Base-by-base conservation (phyloP, 1,139 yeast genomes). In the Yamadazyma dendronema region DNA sequence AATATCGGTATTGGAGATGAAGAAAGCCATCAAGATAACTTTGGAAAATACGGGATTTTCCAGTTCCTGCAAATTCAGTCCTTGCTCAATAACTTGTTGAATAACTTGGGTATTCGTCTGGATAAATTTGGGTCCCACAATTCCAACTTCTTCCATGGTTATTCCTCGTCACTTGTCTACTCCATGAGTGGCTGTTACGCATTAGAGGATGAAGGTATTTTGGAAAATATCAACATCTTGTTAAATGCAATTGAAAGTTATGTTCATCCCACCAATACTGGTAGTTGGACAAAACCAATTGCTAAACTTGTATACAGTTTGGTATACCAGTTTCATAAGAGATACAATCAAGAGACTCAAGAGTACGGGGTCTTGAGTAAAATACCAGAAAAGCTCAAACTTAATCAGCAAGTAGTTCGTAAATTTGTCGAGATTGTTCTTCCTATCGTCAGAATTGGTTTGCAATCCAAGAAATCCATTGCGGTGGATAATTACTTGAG, bases 211-310 rank as follows among this genome's bases (percentile, higher is more conserved):
- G 72, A 63, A n/a, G 77, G 77, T 2, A 71, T 83, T 11, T 56
- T 85, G 47, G 76, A 70, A 10, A 66, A 73, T 29, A 52, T 92
- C 12, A 67, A 69, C 28, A 71, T 79, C 0, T 62, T 86, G 30
- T 53, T 84, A 19, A 81, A 81, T 44, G 81, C 95, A 0, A 68
- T 89, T n/a, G 84, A 79, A 46, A 86, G 96, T 26, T 87, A 83
- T 59, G 82, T 82, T 10, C 97, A 92, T 60, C 98, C 98, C 4
- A 89, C 97, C 0, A 90, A 90, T 56, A 62, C 73, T 14, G 97
- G 97, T 0, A 74, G 75, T 16, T 90, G 98, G 97, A 77, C 95
- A 1, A 62, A 76, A 31, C 70, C 84, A 5, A 77, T 92, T 29
- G 73, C 94, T 1, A 78, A 79, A 43, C 70, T 85, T 24, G 64